Percentiles rank a stretch among this genome's conserved stretches.
phyloP scores from a whole-genome alignment of 129 eudicot species.

The sunflower (Helianthus annuus) region HanXRQr2.0-SUNRISE NC_035438.2:56131865-56132364 shows the following conservation, averaged over 20 bases:
- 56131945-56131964: too few species aligned
- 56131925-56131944: too few species aligned
- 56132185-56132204: conserved; percentile 96
- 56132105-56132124: conserved; percentile 65
- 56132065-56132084: conserved; percentile 62
- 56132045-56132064: conserved; percentile 91
- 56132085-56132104: conserved; percentile 90
- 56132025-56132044: conserved; percentile 87
- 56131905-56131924: too few species aligned
- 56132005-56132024: conserved; percentile 93
- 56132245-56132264: too few species aligned
- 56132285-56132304: too few species aligned
- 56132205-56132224: conserved; percentile 99
- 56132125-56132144: conserved; percentile 80
- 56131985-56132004: conserved; percentile 67
- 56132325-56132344: too few species aligned
- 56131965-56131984: too few species aligned
- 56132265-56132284: too few species aligned
- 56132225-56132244: conserved; percentile 77
- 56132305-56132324: too few species aligned
- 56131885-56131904: too few species aligned
- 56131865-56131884: too few species aligned
- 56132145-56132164: conserved; percentile 98
- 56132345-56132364: too few species aligned
- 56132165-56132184: conserved; percentile 95